Evolutionary conservation across 1,284 basidiomycete genomes (phyloP).

Genomic region (Cutaneotrichosporon dermatis): DNA sequence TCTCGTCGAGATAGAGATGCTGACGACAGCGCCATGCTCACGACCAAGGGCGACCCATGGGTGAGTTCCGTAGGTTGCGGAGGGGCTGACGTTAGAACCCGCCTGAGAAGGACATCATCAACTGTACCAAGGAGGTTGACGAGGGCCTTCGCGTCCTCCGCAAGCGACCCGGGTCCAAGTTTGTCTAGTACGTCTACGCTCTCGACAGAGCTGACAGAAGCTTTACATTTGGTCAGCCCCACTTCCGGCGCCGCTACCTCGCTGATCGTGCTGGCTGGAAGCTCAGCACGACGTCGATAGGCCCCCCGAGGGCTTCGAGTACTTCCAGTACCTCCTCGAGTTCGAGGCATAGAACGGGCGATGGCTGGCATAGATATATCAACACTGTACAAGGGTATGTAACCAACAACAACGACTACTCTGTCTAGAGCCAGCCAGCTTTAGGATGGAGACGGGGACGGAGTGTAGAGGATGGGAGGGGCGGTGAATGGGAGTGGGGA

Average conservation of each 20-base stretch:
- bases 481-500: no score
- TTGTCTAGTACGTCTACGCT: constrained; percentile 62
- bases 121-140: constrained; percentile 74
- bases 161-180: constrained; percentile 56
- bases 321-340: constrained; percentile 66
- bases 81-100: constrained; percentile 61
- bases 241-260: constrained; percentile 72
- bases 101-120: constrained; percentile 65
- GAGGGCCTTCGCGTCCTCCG: constrained; percentile 71
- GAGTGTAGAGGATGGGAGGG: no score
- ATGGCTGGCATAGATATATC: background rate
- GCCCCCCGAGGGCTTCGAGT: constrained; percentile 71
- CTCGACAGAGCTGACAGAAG: constrained; percentile 16
- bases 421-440: no score
- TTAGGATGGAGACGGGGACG: no score
- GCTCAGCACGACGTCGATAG: constrained; percentile 37
- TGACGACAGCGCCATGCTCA: constrained; percentile 67
- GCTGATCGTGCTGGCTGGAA: constrained; percentile 39
- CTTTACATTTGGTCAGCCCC: constrained; percentile 85
- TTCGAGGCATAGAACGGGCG: constrained; percentile 3
- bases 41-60: constrained; percentile 82
- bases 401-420: background rate
- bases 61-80: constrained; percentile 50
- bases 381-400: constrained; percentile 8
- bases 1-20: background rate